phyloP scores from a whole-genome alignment of 805 yeast genomes.

The Metschnikowia aberdeeniae region DNA sequence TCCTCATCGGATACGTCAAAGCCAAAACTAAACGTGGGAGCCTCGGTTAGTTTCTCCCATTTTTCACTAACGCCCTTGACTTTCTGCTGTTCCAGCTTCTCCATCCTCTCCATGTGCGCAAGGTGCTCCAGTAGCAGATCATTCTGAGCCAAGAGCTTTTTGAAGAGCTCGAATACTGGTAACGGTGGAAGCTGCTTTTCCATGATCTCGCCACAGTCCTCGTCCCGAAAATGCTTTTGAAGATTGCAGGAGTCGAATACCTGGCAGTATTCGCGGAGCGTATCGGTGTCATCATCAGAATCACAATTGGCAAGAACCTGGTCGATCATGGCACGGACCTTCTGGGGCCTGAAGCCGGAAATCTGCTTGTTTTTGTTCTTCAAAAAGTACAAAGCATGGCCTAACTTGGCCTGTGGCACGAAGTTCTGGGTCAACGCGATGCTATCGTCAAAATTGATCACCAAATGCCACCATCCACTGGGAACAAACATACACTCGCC shows the following conservation, averaged over 20 bases:
- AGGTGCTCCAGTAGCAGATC: conserved; percentile 34
- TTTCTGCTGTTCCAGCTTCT: conserved; percentile 24
- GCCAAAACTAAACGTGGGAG: conserved; percentile 26
- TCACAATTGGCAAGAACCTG: background rate
- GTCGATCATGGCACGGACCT: conserved; percentile 33
- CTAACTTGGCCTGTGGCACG: conserved; percentile 62
- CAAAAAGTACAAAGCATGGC: conserved; percentile 63
- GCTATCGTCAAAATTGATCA: conserved; percentile 77
- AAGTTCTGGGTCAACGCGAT: conserved; percentile 89
- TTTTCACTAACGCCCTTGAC: conserved; percentile 41
- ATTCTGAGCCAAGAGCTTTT: conserved; percentile 42
- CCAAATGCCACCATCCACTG: conserved; percentile 97
- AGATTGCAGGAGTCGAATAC: conserved; percentile 23
- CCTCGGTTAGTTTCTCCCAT: conserved; percentile 47
- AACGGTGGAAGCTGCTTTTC: conserved; percentile 33
- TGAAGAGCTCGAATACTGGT: conserved; percentile 63
- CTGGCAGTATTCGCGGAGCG: conserved; percentile 25
- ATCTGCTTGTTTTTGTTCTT: conserved; percentile 65
- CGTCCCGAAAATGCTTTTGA: conserved; percentile 34
- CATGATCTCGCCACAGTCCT: conserved; percentile 60
- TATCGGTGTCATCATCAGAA: conserved; percentile 12
- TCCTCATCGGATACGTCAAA: conserved; percentile 20
- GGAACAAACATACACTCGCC: conserved; percentile 90
- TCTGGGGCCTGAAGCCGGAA: conserved; percentile 69
- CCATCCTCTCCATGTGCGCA: conserved; percentile 29